Base-by-base conservation (phyloP, 331 rosid species). In the Malus hybrid region DNA sequence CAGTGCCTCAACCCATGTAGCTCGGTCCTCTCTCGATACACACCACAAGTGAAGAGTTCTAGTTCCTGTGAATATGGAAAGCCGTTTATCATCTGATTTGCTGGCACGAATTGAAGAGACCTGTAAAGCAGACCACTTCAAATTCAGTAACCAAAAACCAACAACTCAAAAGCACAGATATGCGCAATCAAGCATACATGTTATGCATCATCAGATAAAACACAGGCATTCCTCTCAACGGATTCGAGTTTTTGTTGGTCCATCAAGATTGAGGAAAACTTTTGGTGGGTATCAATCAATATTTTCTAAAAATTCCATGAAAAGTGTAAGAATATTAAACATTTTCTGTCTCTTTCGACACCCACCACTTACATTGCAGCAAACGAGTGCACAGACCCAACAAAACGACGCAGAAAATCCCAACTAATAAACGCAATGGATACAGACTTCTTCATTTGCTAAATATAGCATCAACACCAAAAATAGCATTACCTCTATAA, bases 71-170 rank as follows among this genome's bases (percentile, higher is more conserved):
- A 94, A 94, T 81, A 94, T 82, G 54, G 97, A 90, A 79, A 94
- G 97, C 71, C 99, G 86, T 79, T 89, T 92, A 65, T 94, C 97
- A 74, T 94, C 99, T 61, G 99, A 94, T 87, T 94, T 94, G 93
- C 99, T 91, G 76, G 91, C 89, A 74, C 97, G 97, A 72, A 94
- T 82, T 7, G 97, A 92, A 79, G 99, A 92, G 86, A 94, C 99
- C 99, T 94, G 91, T 33, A 77, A 83, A 48, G 74, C 80, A 87
- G 61, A 80, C 72, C 71, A 67, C 19, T 69, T 75, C 33, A 83
- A 66, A 83, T 55, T 71, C 73, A 78, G 77, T 76, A 83, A 75
- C 71, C 76, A 50, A 61, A 7, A 61, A 62, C 65, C 76, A 46
- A 52, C 22, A 57, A 29, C 36, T 72, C 16, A 34, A 34, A 72